Evolutionary conservation across 2,329 filamentous ascomycete genomes (phyloP).

Genomic region (Pezicula neosporulosa): DNA sequence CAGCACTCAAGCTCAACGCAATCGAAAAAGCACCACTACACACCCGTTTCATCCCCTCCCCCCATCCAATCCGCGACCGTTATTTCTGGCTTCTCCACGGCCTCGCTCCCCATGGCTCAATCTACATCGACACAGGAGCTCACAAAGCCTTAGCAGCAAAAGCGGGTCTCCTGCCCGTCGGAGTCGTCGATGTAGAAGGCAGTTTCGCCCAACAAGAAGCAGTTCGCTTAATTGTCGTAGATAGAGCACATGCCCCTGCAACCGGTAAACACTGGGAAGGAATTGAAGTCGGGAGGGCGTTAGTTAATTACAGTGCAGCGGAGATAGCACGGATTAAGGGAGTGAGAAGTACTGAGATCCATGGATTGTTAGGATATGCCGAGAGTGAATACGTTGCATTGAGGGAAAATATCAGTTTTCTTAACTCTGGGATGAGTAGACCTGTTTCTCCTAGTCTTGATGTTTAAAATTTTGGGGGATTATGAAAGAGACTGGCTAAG

Average conservation of each 20-base stretch:
- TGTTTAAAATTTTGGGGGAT: background rate
- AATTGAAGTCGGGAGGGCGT: slow-evolving; percentile 77
- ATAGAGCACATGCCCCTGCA: slow-evolving; percentile 26
- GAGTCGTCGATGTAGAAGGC: slow-evolving; percentile 86
- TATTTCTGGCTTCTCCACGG: slow-evolving; percentile 98
- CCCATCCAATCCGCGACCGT: slow-evolving; percentile 82
- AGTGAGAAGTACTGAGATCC: slow-evolving; percentile 77
- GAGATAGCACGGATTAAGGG: slow-evolving; percentile 87
- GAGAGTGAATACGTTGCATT: slow-evolving; percentile 93
- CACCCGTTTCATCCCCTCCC: slow-evolving; percentile 86
- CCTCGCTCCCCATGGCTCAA: slow-evolving; percentile 80
- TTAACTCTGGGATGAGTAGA: slow-evolving; percentile 23
- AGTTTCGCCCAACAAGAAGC: slow-evolving; percentile 90
- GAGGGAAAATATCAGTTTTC: slow-evolving; percentile 80
- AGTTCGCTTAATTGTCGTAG: slow-evolving; percentile 79
- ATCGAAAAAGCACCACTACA: slow-evolving; percentile 63
- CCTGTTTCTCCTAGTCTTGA: slow-evolving; percentile 26
- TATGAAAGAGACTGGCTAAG: background rate
- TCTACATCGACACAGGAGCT: slow-evolving; percentile 92
- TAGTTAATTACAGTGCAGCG: slow-evolving; percentile 87
- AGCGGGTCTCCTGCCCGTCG: slow-evolving; percentile 83
- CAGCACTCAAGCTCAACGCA: slow-evolving; percentile 35
- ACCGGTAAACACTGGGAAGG: slow-evolving; percentile 47
- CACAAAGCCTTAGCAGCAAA: slow-evolving; percentile 76
- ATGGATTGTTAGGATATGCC: slow-evolving; percentile 78